Percentiles rank a stretch among this genome's conserved stretches.
Evolutionary conservation across 106 monocot species (phyloP).

Genomic region (Iris macrosiphon): DNA sequence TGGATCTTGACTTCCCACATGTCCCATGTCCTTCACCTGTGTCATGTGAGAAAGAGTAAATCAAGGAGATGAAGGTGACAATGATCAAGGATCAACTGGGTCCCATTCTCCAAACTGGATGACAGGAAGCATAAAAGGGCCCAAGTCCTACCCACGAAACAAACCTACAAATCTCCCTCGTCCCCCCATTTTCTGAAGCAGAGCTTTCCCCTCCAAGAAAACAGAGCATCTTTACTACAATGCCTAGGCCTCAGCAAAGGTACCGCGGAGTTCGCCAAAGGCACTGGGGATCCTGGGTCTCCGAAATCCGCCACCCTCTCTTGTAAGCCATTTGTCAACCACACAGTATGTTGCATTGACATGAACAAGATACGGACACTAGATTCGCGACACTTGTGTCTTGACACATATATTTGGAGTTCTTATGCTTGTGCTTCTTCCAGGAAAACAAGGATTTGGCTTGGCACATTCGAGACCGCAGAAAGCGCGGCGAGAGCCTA

Average conservation of each 20-base stretch:
- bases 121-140: background rate
- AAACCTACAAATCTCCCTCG: background rate
- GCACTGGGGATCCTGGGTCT: constrained; percentile 95
- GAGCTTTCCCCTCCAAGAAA: background rate
- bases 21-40: background rate
- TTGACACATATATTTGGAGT: too few species aligned
- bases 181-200: background rate
- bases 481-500: constrained; percentile 69
- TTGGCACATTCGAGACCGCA: constrained; percentile 72
- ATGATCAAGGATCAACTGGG: background rate
- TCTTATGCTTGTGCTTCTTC: too few species aligned
- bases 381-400: too few species aligned
- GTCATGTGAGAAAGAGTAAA: constrained; percentile 1
- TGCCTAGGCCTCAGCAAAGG: constrained; percentile 64
- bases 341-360: too few species aligned
- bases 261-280: constrained; percentile 74
- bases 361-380: too few species aligned
- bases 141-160: background rate
- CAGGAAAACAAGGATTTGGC: constrained; percentile 78
- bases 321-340: too few species aligned
- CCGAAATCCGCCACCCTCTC: constrained; percentile 76
- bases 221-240: constrained; percentile 2
- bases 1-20: too few species aligned
- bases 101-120: background rate
- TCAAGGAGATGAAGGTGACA: background rate